Evolutionary conservation across 225 moss, liverwort and hornwort genomes (phyloP), one percentile per base, ranked within the genome.

Genomic region (Antitrichia curtipendula): DNA sequence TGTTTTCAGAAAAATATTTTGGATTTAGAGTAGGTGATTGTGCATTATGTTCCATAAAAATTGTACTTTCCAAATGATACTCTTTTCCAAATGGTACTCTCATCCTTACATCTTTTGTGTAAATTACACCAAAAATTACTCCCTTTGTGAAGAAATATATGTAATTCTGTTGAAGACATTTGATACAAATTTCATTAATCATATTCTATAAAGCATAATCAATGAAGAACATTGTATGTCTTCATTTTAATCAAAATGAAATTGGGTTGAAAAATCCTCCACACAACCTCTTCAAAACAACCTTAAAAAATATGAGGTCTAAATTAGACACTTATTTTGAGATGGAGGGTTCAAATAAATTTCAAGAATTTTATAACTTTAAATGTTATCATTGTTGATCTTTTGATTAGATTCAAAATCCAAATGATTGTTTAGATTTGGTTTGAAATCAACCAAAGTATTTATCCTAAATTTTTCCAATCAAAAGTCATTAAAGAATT

Each of bases 141-240:
- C 10, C 10, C 10, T 45, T 0, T 0, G 0, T 6, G 28, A 2
- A 17, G 3, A 72, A 45, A 45, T 28, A 28, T 29, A 1, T 71
- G 17, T 28, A 29, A 10, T 29, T 28, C 17, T 28, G 6, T 45
- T 45, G 43, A 71, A 28, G 1, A 68, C 3, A 28, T 28, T 45
- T 16, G 10, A 29, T 45, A 16, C 29, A 6, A 28, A 28, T 45
- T 45, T 16, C 16, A 45, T 43, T 28, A 25, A 71, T 71, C 10
- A 16, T 71, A 29, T 29, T 49, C 4, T 31, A 0, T 18, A 49
- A 49, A 74, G 12, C 1, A 32, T 47, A 45, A 28, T 45, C 29
- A 47, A 29, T 72, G 45, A 45, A 28, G 10, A 72, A 45, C 28
- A 17, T 47, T 73, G 7, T 2, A 31, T 74, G 12, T 49, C 0